Evolutionary conservation across 163 green algal genomes (phyloP).

Genomic region (Trebouxiophyceae sp.): DNA sequence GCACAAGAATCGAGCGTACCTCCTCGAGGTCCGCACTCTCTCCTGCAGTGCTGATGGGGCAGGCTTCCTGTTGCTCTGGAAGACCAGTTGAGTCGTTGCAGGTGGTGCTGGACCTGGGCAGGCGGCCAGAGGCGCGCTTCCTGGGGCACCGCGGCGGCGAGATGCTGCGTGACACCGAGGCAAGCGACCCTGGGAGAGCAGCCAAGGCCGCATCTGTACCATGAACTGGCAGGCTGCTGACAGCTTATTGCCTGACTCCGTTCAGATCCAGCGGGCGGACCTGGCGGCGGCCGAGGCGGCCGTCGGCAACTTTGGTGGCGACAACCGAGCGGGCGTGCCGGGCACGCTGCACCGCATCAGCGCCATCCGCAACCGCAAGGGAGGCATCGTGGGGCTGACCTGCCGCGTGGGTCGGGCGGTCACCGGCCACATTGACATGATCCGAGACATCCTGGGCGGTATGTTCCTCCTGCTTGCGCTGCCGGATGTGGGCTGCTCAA

Average conservation of each 20-base stretch:
- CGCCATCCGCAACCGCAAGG: constrained; percentile 78
- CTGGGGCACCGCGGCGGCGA: constrained; percentile 59
- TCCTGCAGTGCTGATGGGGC: too few species aligned
- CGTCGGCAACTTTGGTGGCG: constrained; percentile 85
- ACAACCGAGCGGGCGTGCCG: constrained; percentile 89
- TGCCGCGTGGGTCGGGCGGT: constrained; percentile 89
- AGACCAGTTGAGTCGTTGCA: too few species aligned
- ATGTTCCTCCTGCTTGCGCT: neutral
- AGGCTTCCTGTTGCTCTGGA: too few species aligned
- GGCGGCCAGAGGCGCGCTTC: constrained; percentile 75
- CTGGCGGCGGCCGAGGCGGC: constrained; percentile 57
- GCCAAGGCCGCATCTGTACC: too few species aligned
- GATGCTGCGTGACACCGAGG: constrained; percentile 65
- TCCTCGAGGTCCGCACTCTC: constrained; percentile 51
- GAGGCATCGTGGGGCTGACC: constrained; percentile 81
- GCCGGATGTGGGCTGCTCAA: neutral
- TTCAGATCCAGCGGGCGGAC: constrained; percentile 62
- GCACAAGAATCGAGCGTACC: constrained; percentile 47
- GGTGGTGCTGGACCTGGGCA: constrained; percentile 75
- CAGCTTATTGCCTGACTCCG: too few species aligned
- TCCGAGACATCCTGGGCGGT: constrained; percentile 61
- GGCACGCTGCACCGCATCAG: constrained; percentile 91
- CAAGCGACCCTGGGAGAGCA: constrained; percentile 10
- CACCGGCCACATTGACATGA: constrained; percentile 73
- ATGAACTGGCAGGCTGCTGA: too few species aligned